Evolutionary conservation across 805 yeast species (phyloP), one percentile per base, ranked within the genome.

Genomic region (Lachancea lanzarotensis): DNA sequence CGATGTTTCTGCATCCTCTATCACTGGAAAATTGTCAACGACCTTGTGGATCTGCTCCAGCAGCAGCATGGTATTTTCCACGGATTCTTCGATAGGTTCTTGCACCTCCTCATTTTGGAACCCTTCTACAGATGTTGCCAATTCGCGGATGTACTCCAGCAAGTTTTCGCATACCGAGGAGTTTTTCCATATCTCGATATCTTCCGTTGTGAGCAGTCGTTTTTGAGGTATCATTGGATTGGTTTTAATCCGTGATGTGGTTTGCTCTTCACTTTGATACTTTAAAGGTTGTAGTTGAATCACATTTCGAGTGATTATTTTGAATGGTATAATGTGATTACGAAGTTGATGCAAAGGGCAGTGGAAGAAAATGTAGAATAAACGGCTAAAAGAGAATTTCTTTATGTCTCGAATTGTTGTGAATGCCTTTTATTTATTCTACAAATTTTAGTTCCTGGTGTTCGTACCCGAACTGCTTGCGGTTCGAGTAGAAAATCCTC

Each of bases 71-170:
- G 82, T 46, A 0, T 63, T 49, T 1, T 55, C 47, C 1, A 74
- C 62, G 0, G 58, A 38, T 1, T 49, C 47, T 2, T 79, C 69
- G 2, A 67, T 57, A 0, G 67, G 62, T 35, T 73, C 70, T 1
- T 51, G 52, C 26, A 69, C 70, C 30, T 72, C 76, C 39, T 78
- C 78, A 36, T 81, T 73, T 15, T 77, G 69, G 38, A 61, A 67
- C 10, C 91, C 95, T 17, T 59, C 64, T 1, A 87, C 91, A 18
- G 89, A 72, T 1, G 66, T 65, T 36, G 88, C 88, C 34, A 91
- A 67, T 1, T 65, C 62, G 16, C 62, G 62, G 1, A 89, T 71
- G 56, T 85, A 89, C 0, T 55, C 58, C 3, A 84, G 49, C 1
- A 91, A 51, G 3, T 68, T 70, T 0, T 61, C 50, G 56, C 78